Evolutionary conservation across 768 basidiomycete genomes (phyloP).

Genomic region (Mycena pura): DNA sequence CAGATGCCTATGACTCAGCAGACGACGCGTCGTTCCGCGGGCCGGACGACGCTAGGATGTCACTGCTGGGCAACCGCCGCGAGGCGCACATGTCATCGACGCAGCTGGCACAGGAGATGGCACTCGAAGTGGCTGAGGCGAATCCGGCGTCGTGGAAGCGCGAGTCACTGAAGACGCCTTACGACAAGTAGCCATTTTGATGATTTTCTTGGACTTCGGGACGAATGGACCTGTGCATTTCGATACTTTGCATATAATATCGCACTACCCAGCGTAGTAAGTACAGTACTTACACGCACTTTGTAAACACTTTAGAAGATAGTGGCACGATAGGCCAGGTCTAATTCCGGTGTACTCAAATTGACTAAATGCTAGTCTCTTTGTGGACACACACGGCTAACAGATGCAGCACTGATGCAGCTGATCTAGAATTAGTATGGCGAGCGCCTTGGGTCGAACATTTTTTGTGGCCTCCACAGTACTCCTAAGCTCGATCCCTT

Average conservation of each 20-base stretch:
- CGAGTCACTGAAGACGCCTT: slow-evolving; percentile 13
- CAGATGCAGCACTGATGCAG: too few relatives aligned
- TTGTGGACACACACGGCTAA: too few relatives aligned
- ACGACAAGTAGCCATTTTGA: slow-evolving; percentile 1
- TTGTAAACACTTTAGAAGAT: too few relatives aligned
- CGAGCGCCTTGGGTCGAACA: too few relatives aligned
- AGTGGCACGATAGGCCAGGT: too few relatives aligned
- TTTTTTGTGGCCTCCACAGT: too few relatives aligned
- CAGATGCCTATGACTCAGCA: slow-evolving; percentile 50
- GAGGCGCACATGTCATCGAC: slow-evolving; percentile 31
- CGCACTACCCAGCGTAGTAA: too few relatives aligned
- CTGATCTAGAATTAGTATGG: too few relatives aligned
- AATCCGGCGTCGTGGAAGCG: slow-evolving; percentile 13
- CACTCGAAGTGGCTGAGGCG: slow-evolving; percentile 13
- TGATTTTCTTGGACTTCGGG: background rate
- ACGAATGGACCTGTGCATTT: slow-evolving; percentile 16
- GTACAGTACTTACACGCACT: too few relatives aligned
- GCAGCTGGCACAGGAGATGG: slow-evolving; percentile 30
- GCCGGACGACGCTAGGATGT: slow-evolving; percentile 46
- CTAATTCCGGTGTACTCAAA: too few relatives aligned
- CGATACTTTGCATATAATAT: background rate
- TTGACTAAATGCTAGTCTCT: too few relatives aligned
- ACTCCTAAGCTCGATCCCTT: too few relatives aligned
- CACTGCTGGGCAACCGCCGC: slow-evolving; percentile 37
- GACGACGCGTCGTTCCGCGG: slow-evolving; percentile 33